Percentiles rank a stretch among this genome's conserved stretches.
Evolutionary conservation across 2,329 filamentous ascomycete genomes (phyloP).

Genomic region (Pyricularia grisea): DNA sequence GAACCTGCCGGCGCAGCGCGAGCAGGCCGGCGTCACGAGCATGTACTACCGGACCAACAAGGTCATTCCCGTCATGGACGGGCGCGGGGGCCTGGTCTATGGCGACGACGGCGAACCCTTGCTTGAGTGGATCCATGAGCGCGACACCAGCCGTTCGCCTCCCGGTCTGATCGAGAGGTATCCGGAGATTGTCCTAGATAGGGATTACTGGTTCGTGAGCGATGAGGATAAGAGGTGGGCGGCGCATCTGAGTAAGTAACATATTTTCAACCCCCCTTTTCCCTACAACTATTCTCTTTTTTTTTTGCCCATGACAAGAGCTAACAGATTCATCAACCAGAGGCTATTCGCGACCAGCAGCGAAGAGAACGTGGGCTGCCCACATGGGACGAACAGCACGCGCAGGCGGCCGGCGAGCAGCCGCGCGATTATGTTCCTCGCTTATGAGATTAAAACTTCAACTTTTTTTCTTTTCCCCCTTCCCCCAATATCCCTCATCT

Average conservation of each 20-base stretch:
- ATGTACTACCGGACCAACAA: conserved; percentile 3
- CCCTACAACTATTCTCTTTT: too few relatives aligned
- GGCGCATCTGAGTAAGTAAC: conserved; percentile 10
- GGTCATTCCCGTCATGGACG: conserved; percentile 1
- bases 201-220: conserved; percentile 16
- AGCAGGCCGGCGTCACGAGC: neutral
- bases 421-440: neutral
- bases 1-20: neutral
- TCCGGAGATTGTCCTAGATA: conserved; percentile 14
- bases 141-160: conserved; percentile 14
- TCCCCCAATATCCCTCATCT: neutral
- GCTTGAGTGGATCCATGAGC: neutral
- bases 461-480: too few relatives aligned
- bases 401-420: neutral
- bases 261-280: neutral
- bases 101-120: neutral
- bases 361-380: conserved; percentile 11
- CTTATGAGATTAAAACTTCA: neutral
- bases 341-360: conserved; percentile 13
- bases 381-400: conserved; percentile 8
- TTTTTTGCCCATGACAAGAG: neutral
- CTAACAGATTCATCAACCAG: conserved; percentile 2
- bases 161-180: conserved; percentile 19
- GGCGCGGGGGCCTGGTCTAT: neutral
- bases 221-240: conserved; percentile 14